A percentile compares a stretch with the other conserved stretches of the same genome.
These are phyloP conservation scores for Malus hybrid DNA, from an alignment of 331 rosid genomes.

Conservation along the genomic window DNA sequence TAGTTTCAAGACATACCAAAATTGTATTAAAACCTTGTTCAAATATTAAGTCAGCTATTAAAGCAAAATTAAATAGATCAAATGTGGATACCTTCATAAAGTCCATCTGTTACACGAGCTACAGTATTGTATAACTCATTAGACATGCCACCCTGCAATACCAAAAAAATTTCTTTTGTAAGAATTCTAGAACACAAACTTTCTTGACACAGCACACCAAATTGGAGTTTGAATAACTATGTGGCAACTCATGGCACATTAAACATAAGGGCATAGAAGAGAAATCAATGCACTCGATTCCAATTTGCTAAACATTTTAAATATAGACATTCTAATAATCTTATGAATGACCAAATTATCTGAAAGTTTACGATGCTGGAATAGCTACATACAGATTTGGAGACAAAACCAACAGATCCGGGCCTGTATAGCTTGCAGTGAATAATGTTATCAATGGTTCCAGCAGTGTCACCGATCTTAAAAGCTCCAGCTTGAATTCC, in stretches of 20 bases:
- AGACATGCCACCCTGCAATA: constrained; percentile 96
- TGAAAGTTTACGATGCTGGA: not conserved
- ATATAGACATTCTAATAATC: not conserved
- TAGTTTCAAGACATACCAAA: constrained; percentile 17
- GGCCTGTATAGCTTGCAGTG: constrained; percentile 98
- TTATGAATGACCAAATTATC: not conserved
- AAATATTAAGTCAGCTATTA: not conserved
- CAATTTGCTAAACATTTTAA: not conserved
- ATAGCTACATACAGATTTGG: constrained; percentile 80
- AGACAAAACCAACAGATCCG: constrained; percentile 99
- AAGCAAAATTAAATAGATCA: constrained; percentile 10
- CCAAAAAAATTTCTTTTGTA: constrained; percentile 12
- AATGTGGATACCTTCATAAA: constrained; percentile 68
- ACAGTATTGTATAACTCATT: constrained; percentile 84
- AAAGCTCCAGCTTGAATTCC: constrained; percentile 99
- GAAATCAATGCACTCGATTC: not conserved
- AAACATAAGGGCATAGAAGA: not conserved
- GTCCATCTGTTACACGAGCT: constrained; percentile 96
- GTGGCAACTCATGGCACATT: not conserved
- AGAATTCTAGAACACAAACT: constrained; percentile 11
- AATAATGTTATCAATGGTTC: constrained; percentile 90
- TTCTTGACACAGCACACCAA: not conserved
- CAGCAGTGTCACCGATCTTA: constrained; percentile 99
- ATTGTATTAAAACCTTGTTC: constrained; percentile 2
- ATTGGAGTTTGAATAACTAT: not conserved